Percentiles rank a stretch among this genome's conserved stretches.
phyloP scores from a whole-genome alignment of 371 early-diverging fungal species.

The Lichtheimia hyalospora region DNA sequence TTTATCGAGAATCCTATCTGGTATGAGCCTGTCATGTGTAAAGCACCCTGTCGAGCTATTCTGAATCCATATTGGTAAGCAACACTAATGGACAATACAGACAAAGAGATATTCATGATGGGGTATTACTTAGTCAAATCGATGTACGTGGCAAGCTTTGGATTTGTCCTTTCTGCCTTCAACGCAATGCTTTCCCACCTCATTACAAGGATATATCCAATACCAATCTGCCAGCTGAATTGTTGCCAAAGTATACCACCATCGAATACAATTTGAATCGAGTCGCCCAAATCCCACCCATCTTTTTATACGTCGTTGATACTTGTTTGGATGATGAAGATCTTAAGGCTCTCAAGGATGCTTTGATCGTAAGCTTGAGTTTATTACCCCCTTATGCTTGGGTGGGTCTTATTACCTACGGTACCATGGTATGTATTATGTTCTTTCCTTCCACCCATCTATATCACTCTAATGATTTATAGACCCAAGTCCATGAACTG shows the following conservation, averaged over 20 bases:
- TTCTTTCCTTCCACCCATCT: too few relatives aligned
- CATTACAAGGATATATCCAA: conserved; percentile 98
- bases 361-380: conserved; percentile 88
- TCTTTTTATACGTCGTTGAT: conserved; percentile 98
- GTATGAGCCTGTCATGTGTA: conserved; percentile 98
- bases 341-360: conserved; percentile 94
- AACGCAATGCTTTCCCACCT: conserved; percentile 97
- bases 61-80: conserved; percentile 97
- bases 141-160: conserved; percentile 95
- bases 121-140: conserved; percentile 69
- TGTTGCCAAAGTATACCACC: conserved; percentile 93
- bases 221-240: conserved; percentile 96
- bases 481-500: conserved; percentile 93
- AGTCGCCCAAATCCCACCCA: conserved; percentile 85
- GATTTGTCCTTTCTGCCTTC: conserved; percentile 99
- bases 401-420: conserved; percentile 97
- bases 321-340: conserved; percentile 97
- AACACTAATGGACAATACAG: background rate
- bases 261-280: conserved; percentile 94
- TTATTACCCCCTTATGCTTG: conserved; percentile 92
- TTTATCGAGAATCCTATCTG: conserved; percentile 70
- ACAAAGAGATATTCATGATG: background rate
- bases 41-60: conserved; percentile 94
- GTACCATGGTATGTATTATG: conserved; percentile 88
- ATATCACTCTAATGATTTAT: background rate